A percentile compares a stretch with the other conserved stretches of the same genome.
Evolutionary conservation across 331 rosid genomes (phyloP).

Genomic region (Rosa hybrid): DNA sequence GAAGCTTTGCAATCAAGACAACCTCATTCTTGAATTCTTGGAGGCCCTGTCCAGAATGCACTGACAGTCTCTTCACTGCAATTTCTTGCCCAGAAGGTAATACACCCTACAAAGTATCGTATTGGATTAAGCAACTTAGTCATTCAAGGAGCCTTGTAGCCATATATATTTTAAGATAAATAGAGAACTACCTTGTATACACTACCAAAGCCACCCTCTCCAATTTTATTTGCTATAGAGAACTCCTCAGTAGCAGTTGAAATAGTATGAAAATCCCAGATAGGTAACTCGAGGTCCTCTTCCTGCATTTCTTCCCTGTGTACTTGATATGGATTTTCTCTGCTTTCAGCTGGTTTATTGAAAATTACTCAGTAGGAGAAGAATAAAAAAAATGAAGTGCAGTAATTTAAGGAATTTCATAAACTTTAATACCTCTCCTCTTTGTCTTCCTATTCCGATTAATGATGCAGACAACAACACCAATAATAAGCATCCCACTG

Average conservation of each 20-base stretch:
- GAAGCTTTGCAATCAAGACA: slow-evolving; percentile 19
- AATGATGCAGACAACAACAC: neutral
- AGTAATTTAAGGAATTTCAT: neutral
- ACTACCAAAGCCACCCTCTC: slow-evolving; percentile 49
- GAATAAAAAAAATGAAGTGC: neutral
- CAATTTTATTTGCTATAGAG: slow-evolving; percentile 30
- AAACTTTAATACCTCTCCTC: slow-evolving; percentile 10
- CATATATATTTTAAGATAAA: neutral
- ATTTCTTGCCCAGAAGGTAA: slow-evolving; percentile 43
- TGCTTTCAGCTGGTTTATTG: neutral
- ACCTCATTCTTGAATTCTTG: slow-evolving; percentile 1
- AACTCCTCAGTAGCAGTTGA: slow-evolving; percentile 27
- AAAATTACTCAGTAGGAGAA: neutral
- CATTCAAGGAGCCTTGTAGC: neutral
- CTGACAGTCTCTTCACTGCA: slow-evolving; percentile 40
- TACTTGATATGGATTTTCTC: neutral
- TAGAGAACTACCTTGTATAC: slow-evolving; percentile 39
- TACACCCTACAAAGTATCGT: slow-evolving; percentile 32
- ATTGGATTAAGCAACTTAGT: neutral
- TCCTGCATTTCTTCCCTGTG: slow-evolving; percentile 8
- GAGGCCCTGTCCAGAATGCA: slow-evolving; percentile 5
- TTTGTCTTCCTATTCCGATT: slow-evolving; percentile 16
- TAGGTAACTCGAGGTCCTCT: slow-evolving; percentile 27
- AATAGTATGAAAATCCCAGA: slow-evolving; percentile 20
- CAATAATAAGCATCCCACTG: slow-evolving; percentile 15